Percentiles rank a stretch among this genome's conserved stretches.
These are phyloP conservation scores for Penicillium sp. DNA, from an alignment of 2,329 filamentous ascomycete genomes.

Conservation along the genomic window DNA sequence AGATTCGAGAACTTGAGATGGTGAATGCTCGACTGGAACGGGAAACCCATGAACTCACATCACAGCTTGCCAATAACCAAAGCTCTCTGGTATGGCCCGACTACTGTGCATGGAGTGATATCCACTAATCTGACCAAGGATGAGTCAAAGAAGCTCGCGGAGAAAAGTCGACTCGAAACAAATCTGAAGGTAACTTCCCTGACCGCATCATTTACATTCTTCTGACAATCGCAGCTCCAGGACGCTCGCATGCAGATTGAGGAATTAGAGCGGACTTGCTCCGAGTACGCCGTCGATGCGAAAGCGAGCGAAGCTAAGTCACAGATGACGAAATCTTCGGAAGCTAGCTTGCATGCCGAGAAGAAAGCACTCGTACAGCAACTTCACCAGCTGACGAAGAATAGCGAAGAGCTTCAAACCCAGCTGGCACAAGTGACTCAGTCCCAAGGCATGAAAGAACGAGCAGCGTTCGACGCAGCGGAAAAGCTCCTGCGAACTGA, in stretches of 20 bases:
- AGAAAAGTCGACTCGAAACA: constrained; percentile 12
- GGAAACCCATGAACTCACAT: constrained; percentile 13
- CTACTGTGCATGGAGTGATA: not conserved
- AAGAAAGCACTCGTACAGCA: constrained; percentile 19
- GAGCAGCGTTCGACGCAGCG: constrained; percentile 11
- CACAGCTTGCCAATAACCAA: constrained; percentile 23
- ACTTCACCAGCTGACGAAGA: constrained; percentile 23
- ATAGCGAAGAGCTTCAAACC: constrained; percentile 23
- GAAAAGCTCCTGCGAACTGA: constrained; percentile 17
- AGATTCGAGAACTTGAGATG: constrained; percentile 25
- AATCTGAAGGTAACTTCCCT: constrained; percentile 19
- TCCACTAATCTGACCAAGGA: constrained; percentile 21
- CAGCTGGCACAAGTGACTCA: constrained; percentile 5
- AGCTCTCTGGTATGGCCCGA: constrained; percentile 27
- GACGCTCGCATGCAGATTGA: constrained; percentile 23
- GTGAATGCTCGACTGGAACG: constrained; percentile 29
- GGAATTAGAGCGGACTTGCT: constrained; percentile 14
- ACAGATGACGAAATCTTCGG: constrained; percentile 23
- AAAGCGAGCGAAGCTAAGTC: constrained; percentile 20
- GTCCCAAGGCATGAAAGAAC: constrained; percentile 4
- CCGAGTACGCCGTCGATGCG: constrained; percentile 14
- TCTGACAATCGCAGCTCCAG: constrained; percentile 24
- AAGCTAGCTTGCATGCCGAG: constrained; percentile 16
- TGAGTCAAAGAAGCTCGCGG: constrained; percentile 16
- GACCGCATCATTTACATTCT: not conserved